phyloP scores from a whole-genome alignment of 768 basidiomycete genomes.

The Chiua virens region DNA sequence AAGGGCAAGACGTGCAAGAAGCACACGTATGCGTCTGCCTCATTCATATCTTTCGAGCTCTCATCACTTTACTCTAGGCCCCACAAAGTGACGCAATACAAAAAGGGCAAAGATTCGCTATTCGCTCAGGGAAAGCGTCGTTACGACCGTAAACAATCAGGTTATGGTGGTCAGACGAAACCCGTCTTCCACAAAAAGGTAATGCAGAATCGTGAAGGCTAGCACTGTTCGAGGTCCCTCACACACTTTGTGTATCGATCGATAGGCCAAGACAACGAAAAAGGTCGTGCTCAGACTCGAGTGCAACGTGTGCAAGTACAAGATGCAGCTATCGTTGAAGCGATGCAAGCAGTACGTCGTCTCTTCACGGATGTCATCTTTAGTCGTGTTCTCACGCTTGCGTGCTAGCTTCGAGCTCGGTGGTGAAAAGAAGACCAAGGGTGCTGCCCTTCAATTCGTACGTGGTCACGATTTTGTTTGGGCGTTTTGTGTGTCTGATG shows the following conservation, averaged over 20 bases:
- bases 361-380: background rate
- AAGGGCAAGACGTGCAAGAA: constrained; percentile 97
- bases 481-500: constrained; percentile 2
- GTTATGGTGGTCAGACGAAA: constrained; percentile 99
- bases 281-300: constrained; percentile 98
- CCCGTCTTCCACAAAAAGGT: constrained; percentile 99
- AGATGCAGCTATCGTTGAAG: constrained; percentile 94
- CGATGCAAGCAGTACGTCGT: constrained; percentile 96
- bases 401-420: constrained; percentile 89
- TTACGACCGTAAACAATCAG: constrained; percentile 98
- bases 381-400: background rate
- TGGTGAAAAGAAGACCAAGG: constrained; percentile 99
- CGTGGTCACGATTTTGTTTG: constrained; percentile 34
- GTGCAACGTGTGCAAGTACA: constrained; percentile 98
- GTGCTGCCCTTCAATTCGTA: constrained; percentile 92
- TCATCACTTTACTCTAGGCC: constrained; percentile 52
- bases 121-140: constrained; percentile 99
- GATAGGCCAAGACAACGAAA: constrained; percentile 96
- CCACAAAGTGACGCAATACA: constrained; percentile 99
- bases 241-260: background rate
- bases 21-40: constrained; percentile 72
- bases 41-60: background rate
- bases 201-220: background rate
- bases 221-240: background rate
- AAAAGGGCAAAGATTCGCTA: constrained; percentile 99